Conservation (phyloP, 2,329 filamentous ascomycete genomes). For the Chaetoscypha palmicola region DNA sequence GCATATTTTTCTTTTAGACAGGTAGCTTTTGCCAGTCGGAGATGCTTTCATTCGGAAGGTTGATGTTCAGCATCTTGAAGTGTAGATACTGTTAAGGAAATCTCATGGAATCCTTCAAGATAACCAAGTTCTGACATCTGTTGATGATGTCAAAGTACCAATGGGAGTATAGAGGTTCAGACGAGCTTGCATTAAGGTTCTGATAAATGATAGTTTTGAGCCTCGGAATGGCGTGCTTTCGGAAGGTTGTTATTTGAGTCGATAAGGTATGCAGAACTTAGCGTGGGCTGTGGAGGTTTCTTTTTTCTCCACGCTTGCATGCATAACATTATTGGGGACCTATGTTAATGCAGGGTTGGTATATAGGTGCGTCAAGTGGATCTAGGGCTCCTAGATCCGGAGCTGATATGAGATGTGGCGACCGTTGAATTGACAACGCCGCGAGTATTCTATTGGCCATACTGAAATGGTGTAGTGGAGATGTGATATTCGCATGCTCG, state of each 20-base stretch:
- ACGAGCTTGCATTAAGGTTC: not conserved
- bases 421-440: no score
- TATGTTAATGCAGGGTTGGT: no score
- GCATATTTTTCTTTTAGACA: no score
- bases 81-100: not conserved
- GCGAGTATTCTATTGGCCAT: no score
- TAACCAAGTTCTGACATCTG: not conserved
- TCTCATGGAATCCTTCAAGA: not conserved
- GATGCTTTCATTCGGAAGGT: not conserved
- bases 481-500: not conserved
- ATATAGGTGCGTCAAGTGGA: no score
- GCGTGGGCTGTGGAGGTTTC: not conserved
- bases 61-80: not conserved
- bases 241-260: not conserved
- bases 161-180: no score
- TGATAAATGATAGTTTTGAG: not conserved
- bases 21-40: not conserved
- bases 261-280: not conserved
- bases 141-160: not conserved
- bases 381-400: no score
- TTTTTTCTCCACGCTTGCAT: not conserved
- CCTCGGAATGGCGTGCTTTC: constrained; percentile 1
- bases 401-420: no score
- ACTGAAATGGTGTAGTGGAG: not conserved
- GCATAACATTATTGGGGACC: not conserved